phyloP scores from a whole-genome alignment of 371 early-diverging fungal genomes.

The Mucor saturninus region DNA sequence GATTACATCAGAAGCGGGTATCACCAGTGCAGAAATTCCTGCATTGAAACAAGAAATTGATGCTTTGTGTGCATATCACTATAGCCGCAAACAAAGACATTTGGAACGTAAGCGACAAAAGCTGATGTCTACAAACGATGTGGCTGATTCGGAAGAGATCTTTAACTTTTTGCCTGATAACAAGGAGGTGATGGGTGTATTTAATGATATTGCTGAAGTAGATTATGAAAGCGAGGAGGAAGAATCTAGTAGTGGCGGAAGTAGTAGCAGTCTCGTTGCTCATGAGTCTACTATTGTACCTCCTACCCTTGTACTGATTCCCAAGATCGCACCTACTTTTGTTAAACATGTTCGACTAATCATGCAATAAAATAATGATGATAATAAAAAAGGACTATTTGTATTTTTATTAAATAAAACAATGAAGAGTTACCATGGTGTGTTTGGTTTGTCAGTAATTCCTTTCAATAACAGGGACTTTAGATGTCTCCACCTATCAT shows the following conservation, averaged over 20 bases:
- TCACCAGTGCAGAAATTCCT: slow-evolving; percentile 24
- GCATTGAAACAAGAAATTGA: slow-evolving; percentile 43
- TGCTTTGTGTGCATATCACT: slow-evolving; percentile 36
- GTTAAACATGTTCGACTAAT: slow-evolving; percentile 22
- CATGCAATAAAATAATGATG: slow-evolving; percentile 14
- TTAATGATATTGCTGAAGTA: slow-evolving; percentile 37
- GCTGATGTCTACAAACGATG: slow-evolving; percentile 23
- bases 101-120: slow-evolving; percentile 47
- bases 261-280: slow-evolving; percentile 1
- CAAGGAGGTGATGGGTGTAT: slow-evolving; percentile 30
- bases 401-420: not conserved
- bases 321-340: slow-evolving; percentile 31
- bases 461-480: slow-evolving; percentile 27
- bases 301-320: slow-evolving; percentile 30
- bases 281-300: slow-evolving; percentile 28
- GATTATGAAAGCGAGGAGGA: slow-evolving; percentile 25
- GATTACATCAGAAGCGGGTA: slow-evolving; percentile 24
- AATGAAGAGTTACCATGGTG: slow-evolving; percentile 13
- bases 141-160: slow-evolving; percentile 27
- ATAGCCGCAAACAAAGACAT: slow-evolving; percentile 39
- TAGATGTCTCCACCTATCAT: slow-evolving; percentile 31
- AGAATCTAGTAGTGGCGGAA: not conserved
- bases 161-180: slow-evolving; percentile 33
- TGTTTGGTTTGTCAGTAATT: slow-evolving; percentile 24
- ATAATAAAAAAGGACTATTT: not conserved